Evolutionary conservation across 306 rosid genomes (phyloP), one percentile per base, ranked within the genome.

Genomic region (Quercus cerris): DNA sequence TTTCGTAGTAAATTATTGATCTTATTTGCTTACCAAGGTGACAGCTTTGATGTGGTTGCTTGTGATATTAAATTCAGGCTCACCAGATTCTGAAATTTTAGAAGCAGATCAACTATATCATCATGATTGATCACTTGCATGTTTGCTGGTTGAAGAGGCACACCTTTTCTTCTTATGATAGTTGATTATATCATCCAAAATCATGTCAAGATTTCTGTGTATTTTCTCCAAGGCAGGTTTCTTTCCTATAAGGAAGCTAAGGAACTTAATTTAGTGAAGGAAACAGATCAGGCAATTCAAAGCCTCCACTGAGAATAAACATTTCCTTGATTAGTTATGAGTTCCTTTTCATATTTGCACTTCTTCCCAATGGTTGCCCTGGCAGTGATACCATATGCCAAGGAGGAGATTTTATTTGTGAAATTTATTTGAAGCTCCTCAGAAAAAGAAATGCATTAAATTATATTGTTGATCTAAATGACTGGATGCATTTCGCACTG

Each of bases 21-120:
- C 41, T 35, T 35, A 35, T 35, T 19, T 57, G 30, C 67, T 22
- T 77, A 33, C 77, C 62, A 69, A 12, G n/a, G 63, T 15, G 27
- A 78, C 69, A 5, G 70, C 17, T 78, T 78, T 78, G 15, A 78
- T 38, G 17, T 70, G 76, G 41, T 35, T 35, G 41, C 8, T 35
- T 35, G 41, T 35, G 41, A 35, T 35, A 5, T 35, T 35, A 35
- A 70, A 70, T 6, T 41, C 55, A 14, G 33, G 62, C 51, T 38
- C 56, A 38, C 56, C 33, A 5, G 62, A 12, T 3, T 71, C 14
- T n/a, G 41, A 20, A 68, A 54, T 23, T 62, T 28, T 44, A 71
- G 9, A 27, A 78, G 77, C 38, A 56, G 55, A 23, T 46, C 71
- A 71, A 58, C 52, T 30, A 78, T 15, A 78, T 71, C 71, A 5